Base-by-base conservation (phyloP, 2,329 filamentous ascomycete genomes). In the Fusarium haematococcum region DNA sequence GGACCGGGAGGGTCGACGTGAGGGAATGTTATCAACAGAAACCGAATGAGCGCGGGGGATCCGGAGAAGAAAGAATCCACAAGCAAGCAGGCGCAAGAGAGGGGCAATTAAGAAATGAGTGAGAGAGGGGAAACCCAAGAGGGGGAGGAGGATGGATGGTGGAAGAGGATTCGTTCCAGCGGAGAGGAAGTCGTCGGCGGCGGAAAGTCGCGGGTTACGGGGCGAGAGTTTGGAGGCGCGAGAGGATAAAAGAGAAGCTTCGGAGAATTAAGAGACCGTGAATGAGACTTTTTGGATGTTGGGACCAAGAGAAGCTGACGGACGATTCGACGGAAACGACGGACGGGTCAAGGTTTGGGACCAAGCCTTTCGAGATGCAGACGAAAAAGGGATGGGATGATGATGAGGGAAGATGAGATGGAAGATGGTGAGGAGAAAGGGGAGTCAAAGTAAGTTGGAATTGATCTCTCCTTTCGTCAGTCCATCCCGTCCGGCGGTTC, bases 271-370 rank as follows among this genome's bases (percentile, higher is more conserved):
- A 73, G 63, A 62, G 32, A 52, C 48, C 48, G 48, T 52, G 48
- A 14, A 39, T n/a, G 37, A 48, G 48, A 52, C 48, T 32, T 52
- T 52, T 50, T 50, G 25, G 45, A 39, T 43, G 41, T 43, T 43
- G 41, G 41, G 25, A 30, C 27, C 48, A 52, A 52, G 25, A 52
- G 25, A 30, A 43, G 41, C 41, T 43, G 48, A 37, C 48, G 30
- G 48, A 52, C 25, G 48, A 69, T 75, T 75, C 67, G 76, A 78
- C 76, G 76, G 76, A 78, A 78, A 78, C 76, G 76, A 78, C 76
- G 75, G 73, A 66, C 68, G 67, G 72, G 75, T 52, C 73, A 78
- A 77, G 75, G 75, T 78, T 79, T 75, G 48, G 68, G 27, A 67
- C 66, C 35, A 68, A 70, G 68, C 65, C 62, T 62, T 45, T 48